Evolutionary conservation across 2,329 filamentous ascomycete species (phyloP), one percentile per base, ranked within the genome.

Genomic region (Karstenula rhodostoma): DNA sequence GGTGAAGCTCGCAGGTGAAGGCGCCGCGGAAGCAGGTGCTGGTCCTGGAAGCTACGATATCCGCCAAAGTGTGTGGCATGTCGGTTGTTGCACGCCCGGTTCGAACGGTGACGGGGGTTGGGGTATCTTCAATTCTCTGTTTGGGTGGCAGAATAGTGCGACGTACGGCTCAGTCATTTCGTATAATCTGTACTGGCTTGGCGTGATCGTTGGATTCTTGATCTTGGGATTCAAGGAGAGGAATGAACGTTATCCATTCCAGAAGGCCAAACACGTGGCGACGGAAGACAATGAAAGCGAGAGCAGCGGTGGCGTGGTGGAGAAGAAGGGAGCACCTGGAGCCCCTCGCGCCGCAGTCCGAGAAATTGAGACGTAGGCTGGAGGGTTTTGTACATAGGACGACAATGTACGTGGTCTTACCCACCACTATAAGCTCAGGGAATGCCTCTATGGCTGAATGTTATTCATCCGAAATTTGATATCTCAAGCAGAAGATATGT

Each of bases 71-170:
- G 90, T 95, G 23, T 94, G 92, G 91, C 91, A 94, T 72, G 86
- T 94, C 56, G 93, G 94, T 72, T 96, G 91, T 81, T 95, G 92
- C 76, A 94, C 87, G 69, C 90, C 92, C 0, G 80, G 87, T 55
- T 78, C 89, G 42, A 89, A 92, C 63, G 90, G 90, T 29, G 90
- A 90, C 50, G 88, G 89, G 40, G 91, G 90, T 47, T 96, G 92
- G 93, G 92, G 91, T 57, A 88, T 96, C 66, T 93, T 96, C 83
- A 94, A 96, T 70, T 88, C 91, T 60, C 84, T 96, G 56, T 83
- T 96, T 12, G 93, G 93, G 60, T 97, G 93, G 93, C 86, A 88
- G 62, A 96, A 96, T 80, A 92, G 90, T 13, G 93, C 91, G 5
- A 96, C 93, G 1, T 93, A 94, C 70, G 92, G 93, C 54, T 94